phyloP scores from a whole-genome alignment of 768 basidiomycete species.

The Suillus americanus region DNA sequence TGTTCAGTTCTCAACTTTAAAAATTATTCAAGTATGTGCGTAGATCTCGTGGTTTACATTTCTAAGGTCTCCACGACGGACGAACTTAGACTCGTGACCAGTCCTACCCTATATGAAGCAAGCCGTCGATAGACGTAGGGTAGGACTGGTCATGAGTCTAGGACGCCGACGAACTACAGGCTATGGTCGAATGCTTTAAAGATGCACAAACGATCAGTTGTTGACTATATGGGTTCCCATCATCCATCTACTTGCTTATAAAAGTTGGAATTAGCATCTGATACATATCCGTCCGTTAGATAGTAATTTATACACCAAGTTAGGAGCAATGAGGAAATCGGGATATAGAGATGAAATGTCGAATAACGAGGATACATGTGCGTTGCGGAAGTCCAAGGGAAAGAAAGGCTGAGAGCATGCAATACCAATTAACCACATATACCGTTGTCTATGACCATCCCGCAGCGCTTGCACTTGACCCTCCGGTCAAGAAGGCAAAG shows the following conservation, averaged over 20 bases:
- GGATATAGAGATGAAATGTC: neutral
- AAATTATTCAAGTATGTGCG: neutral
- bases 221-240: neutral
- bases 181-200: neutral
- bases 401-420: neutral
- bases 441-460: constrained; percentile 38
- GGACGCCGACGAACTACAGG: no score
- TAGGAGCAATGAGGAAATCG: neutral
- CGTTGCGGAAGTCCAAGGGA: neutral
- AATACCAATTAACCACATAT: constrained; percentile 23
- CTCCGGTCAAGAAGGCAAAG: constrained; percentile 74
- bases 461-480: constrained; percentile 61
- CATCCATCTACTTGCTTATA: no score
- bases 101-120: no score
- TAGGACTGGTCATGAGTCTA: no score
- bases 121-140: no score
- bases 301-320: neutral
- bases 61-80: neutral
- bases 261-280: neutral
- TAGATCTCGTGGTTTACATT: neutral
- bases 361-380: neutral
- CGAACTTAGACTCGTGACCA: no score
- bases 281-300: neutral
- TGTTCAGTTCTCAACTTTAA: neutral
- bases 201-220: neutral